A percentile compares a stretch with the other conserved stretches of the same genome.
Evolutionary conservation across 2,329 filamentous ascomycete species (phyloP).

Genomic region (Triangularia verruculosa): DNA sequence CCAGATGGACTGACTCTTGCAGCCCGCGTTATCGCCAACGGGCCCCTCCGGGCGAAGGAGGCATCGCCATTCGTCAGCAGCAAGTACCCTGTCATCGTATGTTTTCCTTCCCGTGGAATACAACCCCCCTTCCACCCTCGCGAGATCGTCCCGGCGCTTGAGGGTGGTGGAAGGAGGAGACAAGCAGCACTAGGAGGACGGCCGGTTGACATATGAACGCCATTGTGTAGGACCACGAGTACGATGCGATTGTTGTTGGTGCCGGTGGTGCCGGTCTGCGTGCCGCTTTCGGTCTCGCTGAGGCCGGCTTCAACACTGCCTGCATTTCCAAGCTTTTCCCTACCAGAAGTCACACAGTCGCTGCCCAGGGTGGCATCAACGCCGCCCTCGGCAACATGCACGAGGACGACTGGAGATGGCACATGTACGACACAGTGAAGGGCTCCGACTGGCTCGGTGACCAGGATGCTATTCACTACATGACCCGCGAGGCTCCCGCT

Average conservation of each 20-base stretch:
- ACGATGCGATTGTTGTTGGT: conserved; percentile 93
- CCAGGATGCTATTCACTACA: conserved; percentile 97
- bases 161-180: neutral
- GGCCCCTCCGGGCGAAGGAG: conserved; percentile 87
- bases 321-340: conserved; percentile 87
- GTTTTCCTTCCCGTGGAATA: conserved; percentile 34
- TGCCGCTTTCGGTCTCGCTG: conserved; percentile 80
- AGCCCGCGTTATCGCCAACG: conserved; percentile 84
- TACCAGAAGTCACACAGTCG: conserved; percentile 80
- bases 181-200: neutral
- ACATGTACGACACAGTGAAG: conserved; percentile 99
- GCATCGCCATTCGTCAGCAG: conserved; percentile 80
- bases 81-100: conserved; percentile 92
- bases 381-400: conserved; percentile 93
- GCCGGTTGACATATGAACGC: neutral
- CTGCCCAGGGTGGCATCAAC: conserved; percentile 81
- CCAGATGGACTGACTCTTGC: conserved; percentile 17
- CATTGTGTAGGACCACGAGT: conserved; percentile 79
- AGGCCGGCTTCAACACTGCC: conserved; percentile 86
- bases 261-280: conserved; percentile 79
- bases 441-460: conserved; percentile 96
- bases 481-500: conserved; percentile 90
- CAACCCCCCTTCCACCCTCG: conserved; percentile 11
- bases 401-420: conserved; percentile 97
- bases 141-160: conserved; percentile 14